phyloP scores from a whole-genome alignment of 2,329 filamentous ascomycete genomes.

The Verticillium isaacii region DNA sequence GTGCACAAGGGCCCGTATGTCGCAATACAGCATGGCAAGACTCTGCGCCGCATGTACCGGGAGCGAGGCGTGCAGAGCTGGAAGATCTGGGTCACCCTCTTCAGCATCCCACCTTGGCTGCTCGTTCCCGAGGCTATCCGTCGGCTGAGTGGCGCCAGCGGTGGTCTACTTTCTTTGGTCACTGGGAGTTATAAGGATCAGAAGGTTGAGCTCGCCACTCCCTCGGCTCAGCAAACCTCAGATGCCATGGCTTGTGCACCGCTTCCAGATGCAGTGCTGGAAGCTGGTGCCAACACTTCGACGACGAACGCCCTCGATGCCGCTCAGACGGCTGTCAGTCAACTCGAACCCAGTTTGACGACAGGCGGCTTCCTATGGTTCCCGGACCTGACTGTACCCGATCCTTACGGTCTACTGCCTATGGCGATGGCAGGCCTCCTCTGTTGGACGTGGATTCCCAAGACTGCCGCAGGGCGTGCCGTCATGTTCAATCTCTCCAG shows the following conservation, averaged over 20 bases:
- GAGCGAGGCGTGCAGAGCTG: conserved; percentile 40
- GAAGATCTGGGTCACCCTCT: conserved; percentile 35
- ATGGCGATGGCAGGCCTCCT: neutral
- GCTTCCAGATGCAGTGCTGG: neutral
- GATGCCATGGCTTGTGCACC: neutral
- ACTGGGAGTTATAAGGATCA: neutral
- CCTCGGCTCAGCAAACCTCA: neutral
- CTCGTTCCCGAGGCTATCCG: conserved; percentile 45
- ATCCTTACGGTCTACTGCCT: conserved; percentile 47
- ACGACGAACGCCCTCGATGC: neutral
- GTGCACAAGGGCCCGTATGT: conserved; percentile 12
- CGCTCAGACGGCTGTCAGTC: neutral
- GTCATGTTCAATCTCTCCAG: neutral
- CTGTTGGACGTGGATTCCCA: conserved; percentile 1
- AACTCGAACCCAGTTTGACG: conserved; percentile 23
- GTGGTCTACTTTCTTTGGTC: conserved; percentile 24
- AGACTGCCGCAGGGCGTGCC: neutral
- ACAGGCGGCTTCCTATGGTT: conserved; percentile 53
- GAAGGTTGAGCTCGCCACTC: neutral
- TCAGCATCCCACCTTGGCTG: conserved; percentile 44
- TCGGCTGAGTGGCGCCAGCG: conserved; percentile 36
- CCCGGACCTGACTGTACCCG: conserved; percentile 44
- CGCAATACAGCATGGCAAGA: conserved; percentile 19
- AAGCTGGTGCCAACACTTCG: neutral
- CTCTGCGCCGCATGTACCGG: conserved; percentile 27